Evolutionary conservation across 2,329 filamentous ascomycete genomes (phyloP), one percentile per base, ranked within the genome.

Genomic region (Fonsecaea pugnacius): DNA sequence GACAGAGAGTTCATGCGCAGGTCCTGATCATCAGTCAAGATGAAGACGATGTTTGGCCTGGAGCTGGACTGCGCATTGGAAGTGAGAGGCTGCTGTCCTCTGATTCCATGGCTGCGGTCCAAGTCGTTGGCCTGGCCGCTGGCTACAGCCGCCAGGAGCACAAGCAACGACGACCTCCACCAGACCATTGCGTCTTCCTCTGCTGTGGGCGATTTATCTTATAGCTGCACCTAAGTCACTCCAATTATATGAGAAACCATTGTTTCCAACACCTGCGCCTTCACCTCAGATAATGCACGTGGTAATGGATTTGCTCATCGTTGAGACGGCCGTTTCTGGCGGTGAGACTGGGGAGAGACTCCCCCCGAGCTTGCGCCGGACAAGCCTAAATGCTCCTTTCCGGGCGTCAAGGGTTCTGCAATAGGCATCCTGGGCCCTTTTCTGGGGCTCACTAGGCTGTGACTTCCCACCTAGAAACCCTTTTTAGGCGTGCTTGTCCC

Each of bases 21-120:
- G 70, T 90, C 88, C 70, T 90, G 88, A 66, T 90, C 88, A 65
- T 90, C 88, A 0, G 86, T 88, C 43, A 90, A 78, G 63, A 90
- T 85, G 71, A 90, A 87, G 21, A 91, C 77, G 52, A 90, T 84
- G 67, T 90, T 90, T 0, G 83, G 78, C 27, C 40, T 36, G 21
- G 36, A 33, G 12, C n/a, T 35, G 50, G 33, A n/a, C 4, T 9
- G 36, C 27, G 6, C 21, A 21, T 24, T 33, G 18, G 21, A 18
- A 2, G 16, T 32, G 30, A 60, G 46, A 60, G 57, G 57, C 40
- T 50, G 57, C 46, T 60, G 57, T 46, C n/a, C 18, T 36, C 50
- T 32, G 1, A 2, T 8, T 4, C 18, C 46, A 52, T 24, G 10
- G 32, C 27, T n/a, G 7, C 36, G 3, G 21, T 14, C 21, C 18